Base-by-base conservation (phyloP, 345 rosid species). In the Populus deltoides region DNA sequence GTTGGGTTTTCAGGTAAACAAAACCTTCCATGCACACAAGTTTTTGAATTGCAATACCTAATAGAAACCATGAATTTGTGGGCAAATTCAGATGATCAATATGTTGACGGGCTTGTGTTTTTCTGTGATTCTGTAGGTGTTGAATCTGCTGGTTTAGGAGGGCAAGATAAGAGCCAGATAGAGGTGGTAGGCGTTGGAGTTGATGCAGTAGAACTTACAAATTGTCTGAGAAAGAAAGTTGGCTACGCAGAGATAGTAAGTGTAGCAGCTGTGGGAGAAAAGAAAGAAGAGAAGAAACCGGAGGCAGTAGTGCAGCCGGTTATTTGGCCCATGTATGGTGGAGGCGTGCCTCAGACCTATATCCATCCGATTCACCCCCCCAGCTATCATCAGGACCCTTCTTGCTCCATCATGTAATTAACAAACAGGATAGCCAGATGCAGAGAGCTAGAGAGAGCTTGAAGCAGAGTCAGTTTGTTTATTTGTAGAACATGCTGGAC, bases 1-100 rank as follows among this genome's bases (percentile, higher is more conserved):
- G 85, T 71, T n/a, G 24, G 79, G 15, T 24, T 72, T 67, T 11
- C 77, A 15, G 83, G 83, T 80, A 24, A 69, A 63, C 12, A 6
- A 31, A 66, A 29, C 70, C 35, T 22, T 65, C 17, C 24, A 27
- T 29, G 6, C 24, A 8, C 27, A 10, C 35, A 27, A 27, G 18
- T 65, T 65, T 27, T 24, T 12, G 35, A 65, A 4, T 29, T 29
- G 22, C 17, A 20, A 24, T 5, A 45, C 20, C 29, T 7, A 10
- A 31, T 8, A 41, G 39, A 29, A 18, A 63, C 8, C 8, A 43
- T 59, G 7, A 22, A 43, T 29, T 15, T 49, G 3, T n/a, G 18
- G 35, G 16, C 16, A 15, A 33, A 31, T 66, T 66, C 41, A 66
- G 22, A 8, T 0, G 29, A 61, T 18, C 16, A 13, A 0, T 16